Conservation (phyloP, 2,329 filamentous ascomycete species). For the Tympanopsis confertula region DNA sequence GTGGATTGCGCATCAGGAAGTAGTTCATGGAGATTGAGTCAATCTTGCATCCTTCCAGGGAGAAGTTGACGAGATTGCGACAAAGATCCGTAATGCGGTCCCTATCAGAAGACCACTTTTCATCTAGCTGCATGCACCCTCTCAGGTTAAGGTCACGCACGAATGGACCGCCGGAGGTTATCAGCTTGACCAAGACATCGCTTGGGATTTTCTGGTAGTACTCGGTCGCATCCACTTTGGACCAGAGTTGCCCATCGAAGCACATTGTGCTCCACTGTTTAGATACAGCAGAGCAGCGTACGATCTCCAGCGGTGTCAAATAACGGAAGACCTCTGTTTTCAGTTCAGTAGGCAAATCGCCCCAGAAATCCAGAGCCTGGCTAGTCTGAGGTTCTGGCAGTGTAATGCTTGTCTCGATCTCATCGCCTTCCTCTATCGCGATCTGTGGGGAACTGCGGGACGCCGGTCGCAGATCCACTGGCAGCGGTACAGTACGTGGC, state of each 20-base stretch:
- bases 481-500: background rate
- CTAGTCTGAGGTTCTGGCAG: slow-evolving; percentile 51
- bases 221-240: slow-evolving; percentile 67
- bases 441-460: background rate
- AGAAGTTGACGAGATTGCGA: slow-evolving; percentile 76
- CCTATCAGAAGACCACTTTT: slow-evolving; percentile 65
- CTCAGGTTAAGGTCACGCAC: slow-evolving; percentile 81
- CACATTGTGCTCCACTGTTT: slow-evolving; percentile 71
- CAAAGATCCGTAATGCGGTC: slow-evolving; percentile 62
- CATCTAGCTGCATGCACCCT: slow-evolving; percentile 79
- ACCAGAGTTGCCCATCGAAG: slow-evolving; percentile 93
- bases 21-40: slow-evolving; percentile 67
- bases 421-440: slow-evolving; percentile 4
- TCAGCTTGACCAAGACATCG: slow-evolving; percentile 72
- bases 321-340: slow-evolving; percentile 67
- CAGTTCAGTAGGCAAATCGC: slow-evolving; percentile 69
- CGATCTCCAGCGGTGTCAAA: slow-evolving; percentile 68
- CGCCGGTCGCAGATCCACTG: background rate
- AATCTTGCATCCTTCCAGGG: slow-evolving; percentile 79
- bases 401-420: slow-evolving; percentile 27
- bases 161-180: slow-evolving; percentile 76
- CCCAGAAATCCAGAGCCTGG: slow-evolving; percentile 59
- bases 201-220: slow-evolving; percentile 84
- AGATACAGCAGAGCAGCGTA: slow-evolving; percentile 66
- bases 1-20: slow-evolving; percentile 62